These are phyloP conservation scores for Galerina marginata DNA, from an alignment of 768 basidiomycete genomes.

Conservation along the genomic window DNA sequence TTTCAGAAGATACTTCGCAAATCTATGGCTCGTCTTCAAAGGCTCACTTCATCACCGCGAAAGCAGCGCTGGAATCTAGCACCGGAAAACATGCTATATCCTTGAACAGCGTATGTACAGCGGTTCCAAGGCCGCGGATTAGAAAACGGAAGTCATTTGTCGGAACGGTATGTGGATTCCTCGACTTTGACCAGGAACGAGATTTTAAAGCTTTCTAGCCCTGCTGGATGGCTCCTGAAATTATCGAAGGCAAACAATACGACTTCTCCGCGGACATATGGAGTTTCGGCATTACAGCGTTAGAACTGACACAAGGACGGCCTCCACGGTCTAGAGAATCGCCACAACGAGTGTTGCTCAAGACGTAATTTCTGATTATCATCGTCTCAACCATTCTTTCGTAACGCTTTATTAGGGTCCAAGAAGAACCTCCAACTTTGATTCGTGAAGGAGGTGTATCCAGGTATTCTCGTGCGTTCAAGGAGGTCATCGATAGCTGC, in stretches of 20 bases:
- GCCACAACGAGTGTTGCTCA: conserved; percentile 75
- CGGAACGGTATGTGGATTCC: conserved; percentile 67
- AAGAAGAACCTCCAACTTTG: conserved; percentile 78
- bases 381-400: neutral
- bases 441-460: conserved; percentile 72
- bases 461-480: conserved; percentile 82
- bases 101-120: conserved; percentile 36
- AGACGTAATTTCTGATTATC: conserved; percentile 53
- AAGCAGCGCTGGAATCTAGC: conserved; percentile 30
- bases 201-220: conserved; percentile 50
- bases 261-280: conserved; percentile 92
- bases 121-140: conserved; percentile 46
- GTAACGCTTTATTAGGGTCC: conserved; percentile 52
- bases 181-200: neutral
- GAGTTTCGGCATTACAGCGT: conserved; percentile 93
- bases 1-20: conserved; percentile 66
- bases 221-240: conserved; percentile 97
- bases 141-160: conserved; percentile 91
- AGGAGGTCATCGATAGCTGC: conserved; percentile 83
- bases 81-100: conserved; percentile 37
- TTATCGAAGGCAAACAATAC: conserved; percentile 84
- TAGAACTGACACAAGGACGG: conserved; percentile 87
- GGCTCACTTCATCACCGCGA: conserved; percentile 33
- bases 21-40: conserved; percentile 25
- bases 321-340: conserved; percentile 82